Conservation (phyloP, 768 basidiomycete species). For the Kwoniella heveanensis region DNA sequence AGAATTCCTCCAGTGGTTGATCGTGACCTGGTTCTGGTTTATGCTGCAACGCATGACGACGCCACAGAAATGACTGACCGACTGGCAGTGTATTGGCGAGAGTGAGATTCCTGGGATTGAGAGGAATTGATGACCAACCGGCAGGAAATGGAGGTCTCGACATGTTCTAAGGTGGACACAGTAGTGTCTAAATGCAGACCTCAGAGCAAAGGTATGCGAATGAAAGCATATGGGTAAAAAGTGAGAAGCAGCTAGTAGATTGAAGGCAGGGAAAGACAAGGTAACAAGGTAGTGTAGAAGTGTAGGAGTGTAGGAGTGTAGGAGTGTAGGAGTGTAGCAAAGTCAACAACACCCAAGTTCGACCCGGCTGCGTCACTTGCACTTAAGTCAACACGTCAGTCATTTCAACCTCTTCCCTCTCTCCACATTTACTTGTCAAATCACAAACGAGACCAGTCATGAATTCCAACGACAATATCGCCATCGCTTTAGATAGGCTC, state of each 20-base stretch:
- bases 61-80: constrained; percentile 55
- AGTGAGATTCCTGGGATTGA: constrained; percentile 41
- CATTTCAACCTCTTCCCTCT: not conserved
- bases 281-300: too few relatives aligned
- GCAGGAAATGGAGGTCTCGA: constrained; percentile 44
- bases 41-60: constrained; percentile 30
- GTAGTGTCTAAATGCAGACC: too few relatives aligned
- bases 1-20: constrained; percentile 49
- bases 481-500: constrained; percentile 52
- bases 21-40: not conserved
- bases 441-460: constrained; percentile 11
- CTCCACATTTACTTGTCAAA: not conserved
- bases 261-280: too few relatives aligned
- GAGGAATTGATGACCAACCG: constrained; percentile 39
- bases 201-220: too few relatives aligned
- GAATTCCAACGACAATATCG: constrained; percentile 44
- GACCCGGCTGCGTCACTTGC: too few relatives aligned
- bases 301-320: too few relatives aligned
- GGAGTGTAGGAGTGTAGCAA: too few relatives aligned
- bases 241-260: too few relatives aligned
- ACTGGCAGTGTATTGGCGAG: constrained; percentile 53
- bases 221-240: too few relatives aligned
- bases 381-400: constrained; percentile 5
- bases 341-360: too few relatives aligned
- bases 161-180: too few relatives aligned